Base-by-base conservation (phyloP, 2,329 filamentous ascomycete species). In the Aspergillus pseudonomiae region DNA sequence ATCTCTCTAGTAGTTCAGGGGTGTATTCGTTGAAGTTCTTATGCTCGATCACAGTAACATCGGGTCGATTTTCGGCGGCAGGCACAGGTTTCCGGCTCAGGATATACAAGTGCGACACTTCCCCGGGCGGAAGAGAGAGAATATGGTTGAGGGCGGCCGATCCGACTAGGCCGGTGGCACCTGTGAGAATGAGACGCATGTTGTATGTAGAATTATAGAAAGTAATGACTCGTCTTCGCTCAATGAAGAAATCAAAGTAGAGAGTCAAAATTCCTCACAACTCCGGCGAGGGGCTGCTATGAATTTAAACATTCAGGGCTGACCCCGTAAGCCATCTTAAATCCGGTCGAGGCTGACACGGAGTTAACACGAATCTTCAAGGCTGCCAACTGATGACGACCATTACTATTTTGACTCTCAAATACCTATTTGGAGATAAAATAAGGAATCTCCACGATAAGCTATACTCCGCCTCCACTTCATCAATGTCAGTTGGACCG, bases 101-200 rank as follows among this genome's bases (percentile, higher is more conserved):
- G 69, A 94, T 86, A 26, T 64, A 67, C 6, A 67, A 53, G 1
- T 52, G 59, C 5, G 63, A 59, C 12, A 67, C 21, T 30, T 67
- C 32, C 19, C 57, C 65, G 4, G 24, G 36, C 4, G 65, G 65
- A 2, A 67, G 88, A 89, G 71, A 93, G 65, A 91, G 80, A 82
- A 91, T 88, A 66, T 85, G 83, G 64, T 89, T 86, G 2, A 91
- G 81, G 19, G 85, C 85, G 45, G 78, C 82, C 0, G 84, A 86
- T 72, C 89, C 89, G 41, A 90, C 84, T 2, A 91, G 81, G 71
- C 89, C 89, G 0, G 88, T 91, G 12, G 87, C 88, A n/a, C 88
- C 88, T 0, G 88, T 90, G 57, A 91, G 81, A 63, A 91, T 88
- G 71, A 90, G 81, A 78, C 68, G 69, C 72, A 74, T 74, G 7